Base-by-base conservation (phyloP, 805 yeast species). In the Candida namnaoensis region DNA sequence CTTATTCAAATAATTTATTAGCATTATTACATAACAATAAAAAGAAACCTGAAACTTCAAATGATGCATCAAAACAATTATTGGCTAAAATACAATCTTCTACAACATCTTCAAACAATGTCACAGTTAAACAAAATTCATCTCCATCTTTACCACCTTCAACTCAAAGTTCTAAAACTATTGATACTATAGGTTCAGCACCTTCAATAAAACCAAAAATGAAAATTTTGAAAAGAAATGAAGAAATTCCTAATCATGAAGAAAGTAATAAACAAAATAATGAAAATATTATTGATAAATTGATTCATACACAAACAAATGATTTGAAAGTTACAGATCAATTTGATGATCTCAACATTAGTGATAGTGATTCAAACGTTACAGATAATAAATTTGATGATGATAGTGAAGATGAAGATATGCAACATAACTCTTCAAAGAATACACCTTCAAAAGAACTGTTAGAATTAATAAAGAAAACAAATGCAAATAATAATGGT, bases 201-300 rank as follows among this genome's bases (percentile, higher is more conserved):
- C 12, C 40, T 4, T 8, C 10, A 14, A 3, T 19, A 5, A 49
- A 41, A 34, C 52, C 55, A 35, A 55, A 54, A 42, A 26, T 51
- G 15, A 53, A 47, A 34, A 42, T 55, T 12, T 30, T 53, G 40
- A 54, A 53, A 42, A 47, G 54, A 38, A 42, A 46, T 15, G 50
- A 46, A 36, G 34, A 33, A 26, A 2, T 38, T 37, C 32, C 41
- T 37, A 43, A 28, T 8, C 35, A 38, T 19, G 23, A 35, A 13
- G n/a, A 4, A 10, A 23, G 19, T 23, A 23, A 14, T 19, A 2
- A n/a, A 10, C 8, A 34, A 7, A 34, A 14, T 6, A 19, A 9
- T 15, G 5, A 34, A 15, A 10, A 8, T 14, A 8, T 7, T 14
- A 13, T 7, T 34, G 35, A 26, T 13, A 14, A 36, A 19, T 3